Conservation (phyloP, 1,284 basidiomycete species). For the Marasmius tenuissimus region DNA sequence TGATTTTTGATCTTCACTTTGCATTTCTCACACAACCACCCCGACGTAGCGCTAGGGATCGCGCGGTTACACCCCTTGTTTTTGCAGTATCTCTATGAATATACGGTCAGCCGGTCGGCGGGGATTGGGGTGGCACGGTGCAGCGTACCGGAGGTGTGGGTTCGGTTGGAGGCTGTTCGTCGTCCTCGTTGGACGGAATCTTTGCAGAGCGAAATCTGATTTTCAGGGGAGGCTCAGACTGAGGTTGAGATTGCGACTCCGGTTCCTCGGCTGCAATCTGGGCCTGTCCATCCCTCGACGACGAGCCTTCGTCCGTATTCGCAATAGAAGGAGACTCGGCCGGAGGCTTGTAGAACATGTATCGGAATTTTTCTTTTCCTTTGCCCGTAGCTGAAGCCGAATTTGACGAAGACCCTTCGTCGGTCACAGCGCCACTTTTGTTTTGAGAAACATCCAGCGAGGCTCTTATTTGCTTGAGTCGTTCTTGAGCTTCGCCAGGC, state of each 20-base stretch:
- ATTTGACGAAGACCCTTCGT: neutral
- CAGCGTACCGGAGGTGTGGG: neutral
- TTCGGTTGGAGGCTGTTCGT: neutral
- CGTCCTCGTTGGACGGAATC: no score
- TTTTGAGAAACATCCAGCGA: neutral
- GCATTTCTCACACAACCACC: slow-evolving; percentile 44
- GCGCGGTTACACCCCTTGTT: slow-evolving; percentile 24
- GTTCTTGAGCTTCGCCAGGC: neutral
- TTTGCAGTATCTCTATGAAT: slow-evolving; percentile 10
- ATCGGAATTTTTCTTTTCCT: neutral
- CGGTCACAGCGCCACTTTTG: neutral
- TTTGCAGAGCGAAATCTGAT: no score
- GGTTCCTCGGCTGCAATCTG: neutral
- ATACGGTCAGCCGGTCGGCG: neutral
- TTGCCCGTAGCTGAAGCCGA: neutral
- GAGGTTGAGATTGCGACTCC: neutral
- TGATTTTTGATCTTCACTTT: slow-evolving; percentile 43
- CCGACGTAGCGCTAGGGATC: slow-evolving; percentile 23
- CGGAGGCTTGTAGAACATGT: neutral
- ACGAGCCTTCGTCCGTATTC: neutral
- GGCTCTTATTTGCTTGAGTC: neutral
- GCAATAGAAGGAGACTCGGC: neutral
- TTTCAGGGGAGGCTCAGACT: no score
- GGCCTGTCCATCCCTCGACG: neutral
- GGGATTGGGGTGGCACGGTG: neutral